phyloP scores from a whole-genome alignment of 352 stramenopile species.

The Plasmopara halstedii region DNA sequence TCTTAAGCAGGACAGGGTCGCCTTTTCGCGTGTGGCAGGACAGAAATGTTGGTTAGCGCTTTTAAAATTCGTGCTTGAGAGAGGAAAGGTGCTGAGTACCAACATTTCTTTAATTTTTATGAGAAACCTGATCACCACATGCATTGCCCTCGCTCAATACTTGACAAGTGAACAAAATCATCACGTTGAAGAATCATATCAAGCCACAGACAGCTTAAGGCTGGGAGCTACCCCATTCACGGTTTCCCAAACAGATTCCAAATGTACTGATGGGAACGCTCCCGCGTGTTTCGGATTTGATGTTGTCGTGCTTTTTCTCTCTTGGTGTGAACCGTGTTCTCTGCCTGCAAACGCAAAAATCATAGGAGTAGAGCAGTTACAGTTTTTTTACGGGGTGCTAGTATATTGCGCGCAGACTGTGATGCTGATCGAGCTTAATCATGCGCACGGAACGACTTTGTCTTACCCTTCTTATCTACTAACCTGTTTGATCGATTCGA shows the following conservation, averaged over 20 bases:
- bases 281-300: constrained; percentile 45
- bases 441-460: constrained; percentile 23
- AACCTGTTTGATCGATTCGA: constrained; percentile 33
- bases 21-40: constrained; percentile 12
- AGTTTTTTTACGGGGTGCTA: constrained; percentile 64
- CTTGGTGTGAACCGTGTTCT: constrained; percentile 32
- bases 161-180: constrained; percentile 46
- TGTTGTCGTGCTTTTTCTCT: constrained; percentile 42
- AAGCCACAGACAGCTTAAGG: background rate
- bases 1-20: background rate
- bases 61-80: constrained; percentile 44
- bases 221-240: background rate
- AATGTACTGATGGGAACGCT: background rate
- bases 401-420: constrained; percentile 58
- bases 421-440: constrained; percentile 46
- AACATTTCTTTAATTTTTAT: constrained; percentile 42
- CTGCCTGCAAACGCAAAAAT: constrained; percentile 25
- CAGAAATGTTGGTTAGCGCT: constrained; percentile 62
- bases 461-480: constrained; percentile 14
- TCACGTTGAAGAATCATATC: constrained; percentile 2
- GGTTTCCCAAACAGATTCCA: background rate
- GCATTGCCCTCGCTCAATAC: constrained; percentile 46
- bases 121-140: constrained; percentile 48
- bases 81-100: constrained; percentile 30
- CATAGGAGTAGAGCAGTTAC: constrained; percentile 47